A percentile compares a stretch with the other conserved stretches of the same genome.
Evolutionary conservation across 176 grass and related monocot genomes (phyloP).

Genomic region (Carex pumila): DNA sequence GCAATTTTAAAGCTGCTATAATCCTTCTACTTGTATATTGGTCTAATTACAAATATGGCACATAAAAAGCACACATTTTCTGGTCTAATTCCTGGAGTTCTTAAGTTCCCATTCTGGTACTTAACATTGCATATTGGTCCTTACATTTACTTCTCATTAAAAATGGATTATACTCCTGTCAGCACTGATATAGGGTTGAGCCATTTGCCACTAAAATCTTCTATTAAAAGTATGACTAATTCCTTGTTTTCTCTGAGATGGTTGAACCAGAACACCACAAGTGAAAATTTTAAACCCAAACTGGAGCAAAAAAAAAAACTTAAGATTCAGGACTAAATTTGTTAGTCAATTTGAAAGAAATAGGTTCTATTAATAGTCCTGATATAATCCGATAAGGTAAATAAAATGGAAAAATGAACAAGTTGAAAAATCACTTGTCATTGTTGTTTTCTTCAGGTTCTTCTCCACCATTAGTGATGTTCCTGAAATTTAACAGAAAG

Average conservation of each 20-base stretch:
- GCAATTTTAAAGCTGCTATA: not conserved
- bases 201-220: not conserved
- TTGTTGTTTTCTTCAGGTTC: conserved; percentile 39
- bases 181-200: not conserved
- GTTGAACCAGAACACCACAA: not conserved
- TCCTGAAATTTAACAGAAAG: conserved; percentile 11
- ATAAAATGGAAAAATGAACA: not conserved
- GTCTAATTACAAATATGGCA: not conserved
- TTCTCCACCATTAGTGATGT: conserved; percentile 31
- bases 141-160: not conserved
- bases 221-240: not conserved
- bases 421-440: conserved; percentile 30
- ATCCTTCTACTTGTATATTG: not conserved
- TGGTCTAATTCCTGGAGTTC: not conserved
- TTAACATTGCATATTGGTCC: not conserved
- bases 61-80: not conserved
- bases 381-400: not conserved
- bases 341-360: not conserved
- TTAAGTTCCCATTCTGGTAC: not conserved
- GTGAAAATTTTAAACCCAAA: not conserved
- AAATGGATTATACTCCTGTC: not conserved
- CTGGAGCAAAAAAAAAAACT: not conserved
- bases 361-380: not conserved
- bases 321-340: not conserved
- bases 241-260: not conserved